These are phyloP conservation scores for Penicillium psychrofluorescens DNA, from an alignment of 495 filamentous ascomycete genomes.

Conservation along the genomic window DNA sequence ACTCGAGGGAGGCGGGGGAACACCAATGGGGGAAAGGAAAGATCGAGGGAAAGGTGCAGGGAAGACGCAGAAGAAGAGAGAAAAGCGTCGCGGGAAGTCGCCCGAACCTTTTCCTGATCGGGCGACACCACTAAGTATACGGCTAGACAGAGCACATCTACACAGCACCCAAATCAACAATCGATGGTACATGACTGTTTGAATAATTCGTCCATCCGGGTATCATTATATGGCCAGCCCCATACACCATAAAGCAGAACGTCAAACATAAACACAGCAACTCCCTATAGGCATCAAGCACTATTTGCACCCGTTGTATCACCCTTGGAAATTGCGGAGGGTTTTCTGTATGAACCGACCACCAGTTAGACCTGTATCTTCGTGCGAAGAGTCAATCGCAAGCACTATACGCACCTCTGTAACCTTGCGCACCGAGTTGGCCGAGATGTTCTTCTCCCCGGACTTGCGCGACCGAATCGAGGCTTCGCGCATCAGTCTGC, in stretches of 20 bases:
- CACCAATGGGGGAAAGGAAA: background rate
- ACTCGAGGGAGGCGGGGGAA: too few relatives aligned
- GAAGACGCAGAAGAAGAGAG: conserved; percentile 6
- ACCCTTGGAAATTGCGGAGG: conserved; percentile 73
- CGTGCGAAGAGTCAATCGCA: background rate
- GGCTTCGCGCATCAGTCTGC: conserved; percentile 78
- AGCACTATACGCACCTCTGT: conserved; percentile 51
- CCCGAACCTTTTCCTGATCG: conserved; percentile 28
- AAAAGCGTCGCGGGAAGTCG: conserved; percentile 19
- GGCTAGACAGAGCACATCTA: background rate
- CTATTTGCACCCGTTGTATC: background rate
- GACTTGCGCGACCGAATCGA: conserved; percentile 66
- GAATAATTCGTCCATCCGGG: too few relatives aligned
- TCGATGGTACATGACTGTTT: too few relatives aligned
- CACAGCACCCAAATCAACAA: too few relatives aligned
- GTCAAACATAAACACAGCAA: too few relatives aligned
- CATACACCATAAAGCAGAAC: too few relatives aligned
- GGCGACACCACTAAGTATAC: background rate
- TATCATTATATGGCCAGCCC: too few relatives aligned
- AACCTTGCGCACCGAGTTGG: conserved; percentile 67
- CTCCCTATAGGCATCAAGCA: too few relatives aligned
- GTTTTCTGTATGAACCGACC: conserved; percentile 43
- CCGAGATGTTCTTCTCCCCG: conserved; percentile 65
- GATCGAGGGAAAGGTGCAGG: conserved; percentile 5
- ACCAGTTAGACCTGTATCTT: conserved; percentile 5